Percentiles rank a stretch among this genome's conserved stretches.
These are phyloP conservation scores for Xylaria grammica DNA, from an alignment of 495 filamentous ascomycete genomes.

Conservation along the genomic window DNA sequence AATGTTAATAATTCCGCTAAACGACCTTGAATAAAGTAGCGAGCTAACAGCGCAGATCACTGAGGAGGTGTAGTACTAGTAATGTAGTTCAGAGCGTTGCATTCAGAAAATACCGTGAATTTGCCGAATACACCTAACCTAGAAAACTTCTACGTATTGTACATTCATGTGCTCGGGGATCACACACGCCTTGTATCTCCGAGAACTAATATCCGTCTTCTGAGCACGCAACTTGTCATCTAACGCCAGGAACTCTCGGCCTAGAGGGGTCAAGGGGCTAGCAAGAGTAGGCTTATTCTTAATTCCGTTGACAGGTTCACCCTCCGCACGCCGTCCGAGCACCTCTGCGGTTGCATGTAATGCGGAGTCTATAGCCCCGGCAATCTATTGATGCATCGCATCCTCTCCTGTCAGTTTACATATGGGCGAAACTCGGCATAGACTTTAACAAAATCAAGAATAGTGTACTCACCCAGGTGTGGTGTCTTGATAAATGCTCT, in stretches of 20 bases:
- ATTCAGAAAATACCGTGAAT: too few species aligned
- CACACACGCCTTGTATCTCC: conserved; percentile 12
- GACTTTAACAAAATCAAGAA: too few species aligned
- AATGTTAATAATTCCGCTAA: too few species aligned
- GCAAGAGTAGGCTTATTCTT: conserved; percentile 1
- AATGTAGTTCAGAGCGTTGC: too few species aligned
- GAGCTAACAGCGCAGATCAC: too few species aligned
- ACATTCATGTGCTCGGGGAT: conserved; percentile 17
- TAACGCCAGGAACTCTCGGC: conserved; percentile 11
- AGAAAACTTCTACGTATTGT: conserved; percentile 5
- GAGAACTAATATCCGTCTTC: conserved; percentile 19
- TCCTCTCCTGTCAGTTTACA: too few species aligned
- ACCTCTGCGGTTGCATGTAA: conserved; percentile 11
- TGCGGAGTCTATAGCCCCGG: conserved; percentile 15
- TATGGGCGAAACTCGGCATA: too few species aligned
- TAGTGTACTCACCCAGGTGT: conserved; percentile 28
- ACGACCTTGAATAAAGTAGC: too few species aligned
- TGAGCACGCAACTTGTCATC: conserved; percentile 7
- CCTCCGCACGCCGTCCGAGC: background rate
- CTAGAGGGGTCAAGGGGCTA: conserved; percentile 3
- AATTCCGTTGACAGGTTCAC: background rate
- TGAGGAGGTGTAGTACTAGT: too few species aligned
- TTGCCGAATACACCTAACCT: too few species aligned
- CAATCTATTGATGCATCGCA: conserved; percentile 8
- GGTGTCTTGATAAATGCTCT: conserved; percentile 27